phyloP scores from a whole-genome alignment of 768 basidiomycete genomes.

The Termitomyces sp. region DNA sequence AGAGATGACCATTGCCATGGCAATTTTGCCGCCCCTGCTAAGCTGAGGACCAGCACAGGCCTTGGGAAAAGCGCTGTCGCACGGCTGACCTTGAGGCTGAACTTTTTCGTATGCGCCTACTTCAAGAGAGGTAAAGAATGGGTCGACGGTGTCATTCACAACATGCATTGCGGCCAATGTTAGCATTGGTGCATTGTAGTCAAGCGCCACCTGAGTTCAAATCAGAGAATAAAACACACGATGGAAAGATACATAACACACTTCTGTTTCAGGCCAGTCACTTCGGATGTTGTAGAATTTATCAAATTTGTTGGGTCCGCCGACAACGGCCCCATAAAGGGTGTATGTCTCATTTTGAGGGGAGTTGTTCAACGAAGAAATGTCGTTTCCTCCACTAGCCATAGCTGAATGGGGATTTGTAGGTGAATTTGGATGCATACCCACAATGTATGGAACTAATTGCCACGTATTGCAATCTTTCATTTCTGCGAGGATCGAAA shows the following conservation, averaged over 20 bases:
- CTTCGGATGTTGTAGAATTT: conserved; percentile 79
- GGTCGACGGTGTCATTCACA: conserved; percentile 61
- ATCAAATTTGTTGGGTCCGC: conserved; percentile 76
- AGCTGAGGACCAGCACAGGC: conserved; percentile 49
- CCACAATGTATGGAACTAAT: conserved; percentile 79
- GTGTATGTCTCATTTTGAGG: conserved; percentile 71
- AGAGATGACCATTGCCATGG: conserved; percentile 60
- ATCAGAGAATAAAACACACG: not conserved
- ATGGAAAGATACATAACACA: conserved; percentile 17
- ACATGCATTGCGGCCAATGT: conserved; percentile 77
- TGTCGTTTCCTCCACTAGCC: conserved; percentile 77
- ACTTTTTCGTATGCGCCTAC: conserved; percentile 60
- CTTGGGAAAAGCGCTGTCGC: conserved; percentile 62
- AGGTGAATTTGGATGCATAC: conserved; percentile 86
- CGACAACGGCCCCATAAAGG: conserved; percentile 84
- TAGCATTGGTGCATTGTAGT: conserved; percentile 89
- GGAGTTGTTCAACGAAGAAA: conserved; percentile 60
- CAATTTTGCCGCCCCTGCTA: conserved; percentile 58
- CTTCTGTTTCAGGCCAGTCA: conserved; percentile 90
- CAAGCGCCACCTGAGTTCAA: conserved; percentile 57
- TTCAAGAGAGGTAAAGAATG: conserved; percentile 69
- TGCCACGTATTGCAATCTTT: not conserved
- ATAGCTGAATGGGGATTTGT: conserved; percentile 87
- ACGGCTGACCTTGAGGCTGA: conserved; percentile 65
- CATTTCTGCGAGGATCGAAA: not conserved